Base-by-base conservation (phyloP, 768 basidiomycete species). In the Phlegmacium glaucopus region DNA sequence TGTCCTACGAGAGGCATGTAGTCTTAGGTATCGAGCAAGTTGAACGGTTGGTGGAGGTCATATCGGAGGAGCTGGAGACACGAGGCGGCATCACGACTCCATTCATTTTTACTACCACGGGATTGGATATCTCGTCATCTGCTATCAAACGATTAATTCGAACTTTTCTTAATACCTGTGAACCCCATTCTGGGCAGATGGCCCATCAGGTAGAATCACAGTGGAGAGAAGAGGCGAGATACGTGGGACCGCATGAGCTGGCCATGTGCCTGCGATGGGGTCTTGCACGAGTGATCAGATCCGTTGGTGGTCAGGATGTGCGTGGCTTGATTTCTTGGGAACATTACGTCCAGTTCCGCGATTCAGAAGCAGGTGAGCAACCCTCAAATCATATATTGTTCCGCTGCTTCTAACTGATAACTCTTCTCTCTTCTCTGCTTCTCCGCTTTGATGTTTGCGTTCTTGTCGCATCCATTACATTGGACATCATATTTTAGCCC, bases 221-320 rank as follows among this genome's bases (percentile, higher is more conserved):
- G 43, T 90, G 85, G 83, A 74, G 79, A 36, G 85, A 92, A 55
- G 94, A 97, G 61, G 85, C 92, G 1, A 70, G 72, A 28, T 90
- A 95, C 59, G 89, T 92, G 0, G 84, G 82, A 4, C 85, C 90
- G 9, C 85, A 94, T 51, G 90, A 96, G 59, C 72, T 98, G 11
- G 93, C 87, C 4, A 94, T 94, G 85, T 81, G 87, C 57, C 72
- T 98, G 27, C 83, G 94, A 17, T 99, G 96, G 96, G 91, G 85
- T 27, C 77, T 98, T 5, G 87, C 84, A 3, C 72, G 94, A 18
- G 80, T 91, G 39, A 78, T 90, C 29, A 68, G 91, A 39, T 76
- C 87, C 4, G 76, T 82, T 13, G 79, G 76, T 27, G 85, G 84
- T 1, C 74, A 81, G 52, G 85, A 87, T 38, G 79, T 85, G n/a